phyloP scores from a whole-genome alignment of 805 yeast species.

The Tetrapisispora taiwanensis region DNA sequence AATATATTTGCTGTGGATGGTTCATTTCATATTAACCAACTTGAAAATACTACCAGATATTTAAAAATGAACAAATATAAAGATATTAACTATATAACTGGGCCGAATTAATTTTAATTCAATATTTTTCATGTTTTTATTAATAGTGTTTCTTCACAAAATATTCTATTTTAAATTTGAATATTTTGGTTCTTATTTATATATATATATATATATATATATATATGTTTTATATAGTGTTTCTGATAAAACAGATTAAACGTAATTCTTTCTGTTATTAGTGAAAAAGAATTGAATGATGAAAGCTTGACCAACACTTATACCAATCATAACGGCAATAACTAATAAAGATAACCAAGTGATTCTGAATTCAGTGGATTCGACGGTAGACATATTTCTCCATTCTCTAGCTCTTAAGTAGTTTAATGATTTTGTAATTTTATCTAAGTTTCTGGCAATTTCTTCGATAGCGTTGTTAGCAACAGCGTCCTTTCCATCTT shows the following conservation, averaged over 20 bases:
- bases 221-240: not conserved
- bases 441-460: constrained; percentile 50
- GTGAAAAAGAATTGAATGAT: constrained; percentile 75
- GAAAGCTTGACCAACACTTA: constrained; percentile 70
- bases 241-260: not conserved
- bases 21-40: too few relatives aligned
- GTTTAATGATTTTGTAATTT: constrained; percentile 53
- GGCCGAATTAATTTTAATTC: too few relatives aligned
- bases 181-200: not conserved
- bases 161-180: not conserved
- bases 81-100: too few relatives aligned
- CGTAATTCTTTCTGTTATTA: constrained; percentile 5
- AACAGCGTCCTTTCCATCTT: constrained; percentile 39
- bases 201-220: not conserved
- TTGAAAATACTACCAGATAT: too few relatives aligned
- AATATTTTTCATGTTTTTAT: too few relatives aligned
- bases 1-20: too few relatives aligned
- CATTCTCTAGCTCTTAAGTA: constrained; percentile 93
- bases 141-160: too few relatives aligned
- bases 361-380: constrained; percentile 66
- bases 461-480: constrained; percentile 46
- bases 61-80: too few relatives aligned
- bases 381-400: constrained; percentile 90
- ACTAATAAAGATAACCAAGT: constrained; percentile 67
- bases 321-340: constrained; percentile 62